Evolutionary conservation across 2,329 filamentous ascomycete species (phyloP).

Genomic region (Trichoderma semiorbis): DNA sequence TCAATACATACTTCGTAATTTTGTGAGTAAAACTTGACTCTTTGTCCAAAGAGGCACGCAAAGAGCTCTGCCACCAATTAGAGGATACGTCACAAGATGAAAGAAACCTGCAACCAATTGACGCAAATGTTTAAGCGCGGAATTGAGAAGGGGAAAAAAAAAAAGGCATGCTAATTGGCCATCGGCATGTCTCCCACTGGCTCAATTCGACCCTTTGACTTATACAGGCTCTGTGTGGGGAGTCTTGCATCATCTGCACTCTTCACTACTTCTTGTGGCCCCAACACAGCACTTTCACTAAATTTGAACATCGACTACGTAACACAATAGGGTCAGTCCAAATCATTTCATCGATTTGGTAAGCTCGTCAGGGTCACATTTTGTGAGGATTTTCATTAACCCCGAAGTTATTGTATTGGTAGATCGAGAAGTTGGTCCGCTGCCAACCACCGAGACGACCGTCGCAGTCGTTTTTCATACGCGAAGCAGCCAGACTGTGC

Average conservation of each 20-base stretch:
- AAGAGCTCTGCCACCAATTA: too few relatives aligned
- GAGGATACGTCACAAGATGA: neutral
- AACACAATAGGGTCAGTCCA: neutral
- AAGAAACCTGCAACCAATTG: neutral
- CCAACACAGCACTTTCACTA: neutral
- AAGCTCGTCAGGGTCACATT: neutral
- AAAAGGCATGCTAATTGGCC: neutral
- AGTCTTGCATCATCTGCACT: neutral
- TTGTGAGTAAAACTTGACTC: too few relatives aligned
- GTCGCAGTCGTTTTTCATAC: neutral
- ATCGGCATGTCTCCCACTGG: neutral
- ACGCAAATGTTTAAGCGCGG: neutral
- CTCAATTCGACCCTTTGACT: neutral
- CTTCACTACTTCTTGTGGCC: neutral
- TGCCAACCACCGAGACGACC: neutral
- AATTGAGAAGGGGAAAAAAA: too few relatives aligned
- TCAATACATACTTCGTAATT: too few relatives aligned
- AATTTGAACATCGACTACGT: neutral
- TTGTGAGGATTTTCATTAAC: neutral
- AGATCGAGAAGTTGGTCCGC: neutral
- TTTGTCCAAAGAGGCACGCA: too few relatives aligned
- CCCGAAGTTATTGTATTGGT: neutral
- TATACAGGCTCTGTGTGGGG: neutral
- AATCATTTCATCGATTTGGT: neutral
- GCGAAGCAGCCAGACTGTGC: fast-evolving